Conservation (phyloP, 2,329 filamentous ascomycete species). For the Aspergillus vadensis region DNA sequence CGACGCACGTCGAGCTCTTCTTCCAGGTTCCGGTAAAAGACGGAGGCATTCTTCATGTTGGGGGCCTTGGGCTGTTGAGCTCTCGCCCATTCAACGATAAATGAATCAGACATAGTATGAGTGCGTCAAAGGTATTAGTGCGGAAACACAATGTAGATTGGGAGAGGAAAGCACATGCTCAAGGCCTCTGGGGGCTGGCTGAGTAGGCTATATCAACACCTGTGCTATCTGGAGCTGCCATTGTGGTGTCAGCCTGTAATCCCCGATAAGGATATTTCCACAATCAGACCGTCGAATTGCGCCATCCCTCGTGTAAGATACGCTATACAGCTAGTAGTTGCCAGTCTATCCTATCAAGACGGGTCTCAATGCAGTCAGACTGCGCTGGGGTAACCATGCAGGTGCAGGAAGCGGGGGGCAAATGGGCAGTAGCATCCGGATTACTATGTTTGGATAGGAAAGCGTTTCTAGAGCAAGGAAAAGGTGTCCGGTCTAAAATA, state of each 20-base stretch:
- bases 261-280: neutral
- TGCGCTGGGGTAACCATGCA: neutral
- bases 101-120: neutral
- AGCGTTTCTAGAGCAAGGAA: neutral
- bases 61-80: neutral
- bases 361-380: neutral
- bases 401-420: neutral
- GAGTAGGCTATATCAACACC: neutral
- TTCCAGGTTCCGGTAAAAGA: constrained; percentile 1
- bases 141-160: neutral
- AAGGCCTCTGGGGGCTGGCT: neutral
- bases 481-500: neutral
- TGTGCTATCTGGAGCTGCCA: neutral
- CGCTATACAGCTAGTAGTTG: neutral
- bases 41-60: neutral
- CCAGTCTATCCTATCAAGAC: neutral
- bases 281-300: neutral
- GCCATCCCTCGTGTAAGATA: neutral
- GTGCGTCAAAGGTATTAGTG: neutral
- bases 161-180: neutral
- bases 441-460: neutral
- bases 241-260: neutral
- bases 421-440: neutral
- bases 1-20: neutral
- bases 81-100: neutral